Evolutionary conservation across 768 basidiomycete species (phyloP), one percentile per base, ranked within the genome.

Genomic region (Butyriboletus loyo): DNA sequence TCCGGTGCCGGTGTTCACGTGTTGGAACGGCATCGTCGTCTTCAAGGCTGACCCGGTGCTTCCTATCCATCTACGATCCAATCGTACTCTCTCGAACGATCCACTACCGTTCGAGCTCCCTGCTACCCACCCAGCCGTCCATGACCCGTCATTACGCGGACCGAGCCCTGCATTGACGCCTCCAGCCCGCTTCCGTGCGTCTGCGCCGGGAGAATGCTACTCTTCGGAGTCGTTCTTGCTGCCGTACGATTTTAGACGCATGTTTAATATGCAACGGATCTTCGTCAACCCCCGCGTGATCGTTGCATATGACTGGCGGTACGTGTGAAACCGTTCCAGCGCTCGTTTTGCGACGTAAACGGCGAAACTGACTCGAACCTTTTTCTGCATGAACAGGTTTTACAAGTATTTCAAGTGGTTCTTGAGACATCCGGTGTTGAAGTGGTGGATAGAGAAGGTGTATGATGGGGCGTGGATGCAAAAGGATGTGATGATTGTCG

Each of bases 21-120:
- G 76, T 61, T 77, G 76, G 76, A 77, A 77, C 45, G 77, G 77
- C 30, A 73, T 77, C 55, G 66, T 67, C 43, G 71, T 70, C 4
- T 72, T 77, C 56, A 39, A 56, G 9, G 70, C 76, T 0, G 76
- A 77, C 45, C 74, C 76, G 5, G 40, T 77, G 28, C 65, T 76
- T 28, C 75, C 76, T 14, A 51, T 73, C 32, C 53, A 66, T 42
- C 65, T 75, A 6, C 75, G 76, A 40, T 58, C 64, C 1, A 74
- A 74, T 39, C 56, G 46, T 15, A 72, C 72, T 14, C 69, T 76
- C n/a, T 75, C 73, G 0, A 59, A 49, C 1, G 34, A 62, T 21
- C 69, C 73, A 4, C 60, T 73, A 1, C 48, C 66, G 4, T 53
- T 32, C 2, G 39, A 21, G 4, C 52, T 64, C 4, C 57, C 62